Percentiles rank a stretch among this genome's conserved stretches.
These are phyloP conservation scores for Brassica cretica DNA, from an alignment of 345 rosid genomes.

Conservation along the genomic window DNA sequence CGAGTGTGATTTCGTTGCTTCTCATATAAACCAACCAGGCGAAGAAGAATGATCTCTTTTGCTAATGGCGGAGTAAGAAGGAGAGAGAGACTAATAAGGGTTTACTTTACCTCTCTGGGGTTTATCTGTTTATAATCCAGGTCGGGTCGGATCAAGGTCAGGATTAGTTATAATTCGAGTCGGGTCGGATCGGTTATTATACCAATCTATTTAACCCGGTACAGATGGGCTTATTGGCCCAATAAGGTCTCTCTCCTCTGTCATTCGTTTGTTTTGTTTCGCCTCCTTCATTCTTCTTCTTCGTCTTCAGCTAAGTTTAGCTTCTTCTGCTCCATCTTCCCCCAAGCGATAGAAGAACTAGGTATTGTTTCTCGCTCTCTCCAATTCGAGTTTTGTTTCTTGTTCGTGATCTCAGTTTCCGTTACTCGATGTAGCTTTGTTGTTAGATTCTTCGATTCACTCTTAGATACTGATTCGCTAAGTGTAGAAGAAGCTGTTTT, in stretches of 20 bases:
- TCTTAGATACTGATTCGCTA: conserved; percentile 16
- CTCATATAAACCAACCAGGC: conserved; percentile 18
- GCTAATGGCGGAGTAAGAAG: conserved; percentile 22
- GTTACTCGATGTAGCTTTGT: conserved; percentile 9
- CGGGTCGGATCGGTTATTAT: background rate
- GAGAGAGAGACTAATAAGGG: conserved; percentile 20
- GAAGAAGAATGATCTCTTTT: conserved; percentile 11
- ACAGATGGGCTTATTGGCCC: background rate
- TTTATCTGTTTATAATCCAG: conserved; percentile 31
- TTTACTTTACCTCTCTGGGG: conserved; percentile 36
- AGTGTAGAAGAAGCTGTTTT: background rate
- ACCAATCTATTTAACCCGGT: background rate
- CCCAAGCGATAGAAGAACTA: background rate
- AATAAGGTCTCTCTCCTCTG: background rate
- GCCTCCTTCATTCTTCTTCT: background rate
- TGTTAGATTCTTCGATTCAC: conserved; percentile 6
- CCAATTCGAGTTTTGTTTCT: background rate
- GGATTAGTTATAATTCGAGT: background rate
- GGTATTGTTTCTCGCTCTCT: background rate
- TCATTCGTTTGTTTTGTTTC: background rate
- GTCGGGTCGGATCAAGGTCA: conserved; percentile 10
- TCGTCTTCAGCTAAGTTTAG: conserved; percentile 23
- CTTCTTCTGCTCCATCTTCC: conserved; percentile 26
- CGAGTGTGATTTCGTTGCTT: conserved; percentile 3
- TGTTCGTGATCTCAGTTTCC: conserved; percentile 19